Evolutionary conservation across 441 rosid species (phyloP).

Genomic region (Biscutella auriculata): DNA sequence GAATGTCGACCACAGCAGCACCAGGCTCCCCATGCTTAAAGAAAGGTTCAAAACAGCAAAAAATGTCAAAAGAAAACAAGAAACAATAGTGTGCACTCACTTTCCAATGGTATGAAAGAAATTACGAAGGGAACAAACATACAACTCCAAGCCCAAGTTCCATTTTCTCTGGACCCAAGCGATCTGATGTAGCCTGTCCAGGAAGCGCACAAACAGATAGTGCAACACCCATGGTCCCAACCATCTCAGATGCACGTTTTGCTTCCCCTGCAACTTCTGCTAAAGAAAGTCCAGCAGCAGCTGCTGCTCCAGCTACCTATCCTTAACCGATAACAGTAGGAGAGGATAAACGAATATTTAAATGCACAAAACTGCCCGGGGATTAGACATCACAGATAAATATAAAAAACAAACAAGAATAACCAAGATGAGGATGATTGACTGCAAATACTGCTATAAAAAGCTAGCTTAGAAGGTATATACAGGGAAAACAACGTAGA

Average conservation of each 20-base stretch:
- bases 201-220: constrained; percentile 77
- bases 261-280: constrained; percentile 72
- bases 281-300: constrained; percentile 65
- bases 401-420: background rate
- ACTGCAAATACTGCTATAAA: background rate
- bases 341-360: background rate
- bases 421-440: background rate
- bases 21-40: constrained; percentile 87
- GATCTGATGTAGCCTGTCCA: constrained; percentile 71
- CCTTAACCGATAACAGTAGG: constrained; percentile 2
- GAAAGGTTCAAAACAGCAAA: constrained; percentile 2
- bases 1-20: constrained; percentile 82
- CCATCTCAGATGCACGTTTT: constrained; percentile 59
- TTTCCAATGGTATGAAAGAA: background rate
- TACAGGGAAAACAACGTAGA: background rate
- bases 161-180: constrained; percentile 77
- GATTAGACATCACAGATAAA: background rate
- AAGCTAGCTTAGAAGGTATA: background rate
- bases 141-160: constrained; percentile 96
- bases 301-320: constrained; percentile 91
- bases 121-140: constrained; percentile 25
- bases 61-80: background rate
- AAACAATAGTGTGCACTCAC: background rate
- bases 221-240: constrained; percentile 93
- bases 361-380: background rate